Percentiles rank a stretch among this genome's conserved stretches.
Conservation (phyloP, 2,329 filamentous ascomycete genomes). For the Gnomoniopsis smithogilvyi region DNA sequence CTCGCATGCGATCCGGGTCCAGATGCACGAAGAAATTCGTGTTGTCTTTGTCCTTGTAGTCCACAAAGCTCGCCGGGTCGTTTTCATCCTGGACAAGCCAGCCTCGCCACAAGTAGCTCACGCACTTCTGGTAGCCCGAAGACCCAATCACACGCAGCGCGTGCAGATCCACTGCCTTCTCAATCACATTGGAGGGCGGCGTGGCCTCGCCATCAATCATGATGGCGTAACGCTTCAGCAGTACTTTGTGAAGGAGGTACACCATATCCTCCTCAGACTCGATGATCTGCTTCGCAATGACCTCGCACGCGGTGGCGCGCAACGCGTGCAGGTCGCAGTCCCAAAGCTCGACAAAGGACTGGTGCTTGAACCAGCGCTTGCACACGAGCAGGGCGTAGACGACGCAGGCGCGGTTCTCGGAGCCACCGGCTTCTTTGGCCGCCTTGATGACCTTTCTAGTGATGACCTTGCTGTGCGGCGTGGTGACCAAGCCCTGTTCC, state of each 20-base stretch:
- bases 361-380: slow-evolving; percentile 72
- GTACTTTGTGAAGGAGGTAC: slow-evolving; percentile 75
- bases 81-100: slow-evolving; percentile 97
- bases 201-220: slow-evolving; percentile 69
- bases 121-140: slow-evolving; percentile 94
- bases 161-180: slow-evolving; percentile 90
- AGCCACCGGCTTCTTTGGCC: slow-evolving; percentile 76
- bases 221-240: slow-evolving; percentile 87
- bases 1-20: slow-evolving; percentile 90
- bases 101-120: slow-evolving; percentile 87
- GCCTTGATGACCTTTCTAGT: slow-evolving; percentile 76
- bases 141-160: slow-evolving; percentile 85
- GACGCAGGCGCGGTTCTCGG: slow-evolving; percentile 73
- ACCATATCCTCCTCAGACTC: slow-evolving; percentile 76
- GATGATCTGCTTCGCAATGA: slow-evolving; percentile 86
- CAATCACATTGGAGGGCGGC: slow-evolving; percentile 79
- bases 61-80: slow-evolving; percentile 83
- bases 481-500: slow-evolving; percentile 69
- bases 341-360: slow-evolving; percentile 82
- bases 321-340: slow-evolving; percentile 81
- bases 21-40: slow-evolving; percentile 77
- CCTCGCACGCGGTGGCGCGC: slow-evolving; percentile 79
- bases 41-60: slow-evolving; percentile 80
- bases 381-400: slow-evolving; percentile 78
- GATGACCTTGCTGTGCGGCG: slow-evolving; percentile 81